phyloP scores from a whole-genome alignment of 345 rosid genomes.

The Gossypium arboreum region DNA sequence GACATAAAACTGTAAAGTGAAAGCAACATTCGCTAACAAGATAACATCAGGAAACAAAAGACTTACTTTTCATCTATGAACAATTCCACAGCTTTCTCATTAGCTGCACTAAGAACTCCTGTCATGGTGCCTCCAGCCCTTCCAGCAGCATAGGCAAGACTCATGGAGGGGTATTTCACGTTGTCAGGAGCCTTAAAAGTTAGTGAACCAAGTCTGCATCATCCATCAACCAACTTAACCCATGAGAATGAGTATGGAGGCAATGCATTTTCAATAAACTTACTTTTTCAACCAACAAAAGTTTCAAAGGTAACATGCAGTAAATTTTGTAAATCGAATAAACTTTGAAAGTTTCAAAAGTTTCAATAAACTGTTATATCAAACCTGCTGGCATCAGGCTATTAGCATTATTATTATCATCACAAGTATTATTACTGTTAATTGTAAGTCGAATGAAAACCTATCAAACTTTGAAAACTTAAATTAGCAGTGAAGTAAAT shows the following conservation, averaged over 20 bases:
- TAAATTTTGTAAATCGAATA: too few species aligned
- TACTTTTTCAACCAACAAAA: not conserved
- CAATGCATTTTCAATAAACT: not conserved
- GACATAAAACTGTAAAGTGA: not conserved
- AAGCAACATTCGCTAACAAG: conserved; percentile 5
- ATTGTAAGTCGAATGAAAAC: not conserved
- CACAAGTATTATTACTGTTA: not conserved
- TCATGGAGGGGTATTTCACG: conserved; percentile 90
- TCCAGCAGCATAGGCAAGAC: conserved; percentile 94
- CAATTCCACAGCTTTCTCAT: conserved; percentile 82
- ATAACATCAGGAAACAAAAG: not conserved
- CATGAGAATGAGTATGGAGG: not conserved
- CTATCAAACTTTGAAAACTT: not conserved
- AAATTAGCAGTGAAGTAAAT: not conserved
- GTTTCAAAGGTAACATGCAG: not conserved
- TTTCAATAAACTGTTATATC: not conserved
- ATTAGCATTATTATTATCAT: not conserved
- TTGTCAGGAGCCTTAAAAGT: conserved; percentile 87
- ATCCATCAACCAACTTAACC: conserved; percentile 2
- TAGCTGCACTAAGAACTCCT: conserved; percentile 98
- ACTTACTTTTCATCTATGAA: conserved; percentile 79
- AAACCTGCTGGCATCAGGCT: not conserved
- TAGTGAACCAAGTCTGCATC: conserved; percentile 78
- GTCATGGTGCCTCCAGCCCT: conserved; percentile 99
- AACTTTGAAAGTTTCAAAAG: too few species aligned